These are phyloP conservation scores for Physocladia obscura DNA, from an alignment of 192 early-diverging fungal species.

Conservation along the genomic window DNA sequence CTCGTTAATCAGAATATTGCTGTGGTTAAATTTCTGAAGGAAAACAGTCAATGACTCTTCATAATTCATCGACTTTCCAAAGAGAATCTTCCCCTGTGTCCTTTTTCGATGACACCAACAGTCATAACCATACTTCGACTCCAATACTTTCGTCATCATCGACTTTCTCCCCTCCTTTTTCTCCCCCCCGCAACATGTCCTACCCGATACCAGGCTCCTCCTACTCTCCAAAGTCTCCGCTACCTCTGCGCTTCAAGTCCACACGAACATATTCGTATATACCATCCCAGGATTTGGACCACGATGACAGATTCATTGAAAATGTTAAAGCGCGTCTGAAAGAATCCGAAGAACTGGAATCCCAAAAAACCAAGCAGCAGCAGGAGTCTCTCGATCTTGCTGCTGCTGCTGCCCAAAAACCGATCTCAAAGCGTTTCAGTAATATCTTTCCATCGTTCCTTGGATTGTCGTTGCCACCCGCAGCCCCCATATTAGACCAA, in stretches of 20 bases:
- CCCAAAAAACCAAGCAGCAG: background rate
- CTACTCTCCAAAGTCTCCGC: background rate
- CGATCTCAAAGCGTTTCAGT: background rate
- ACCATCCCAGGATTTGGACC: constrained; percentile 31
- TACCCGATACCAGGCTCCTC: no score
- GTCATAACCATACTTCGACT: background rate
- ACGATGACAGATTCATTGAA: constrained; percentile 18
- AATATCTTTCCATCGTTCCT: background rate
- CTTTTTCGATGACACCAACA: background rate
- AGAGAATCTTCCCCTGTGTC: no score
- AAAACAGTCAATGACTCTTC: no score
- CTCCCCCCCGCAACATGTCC: background rate
- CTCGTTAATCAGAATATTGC: no score
- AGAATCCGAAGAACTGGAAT: constrained; percentile 1
- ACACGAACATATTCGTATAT: constrained; percentile 12
- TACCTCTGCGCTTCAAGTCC: constrained; percentile 6
- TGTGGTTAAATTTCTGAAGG: background rate
- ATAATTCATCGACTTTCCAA: no score
- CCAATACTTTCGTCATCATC: background rate
- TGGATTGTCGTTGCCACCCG: background rate
- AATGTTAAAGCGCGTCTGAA: constrained; percentile 6
- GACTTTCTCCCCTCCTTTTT: background rate
- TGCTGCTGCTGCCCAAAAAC: background rate
- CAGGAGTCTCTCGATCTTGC: background rate
- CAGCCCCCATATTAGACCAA: background rate